phyloP scores from a whole-genome alignment of 1,139 yeast species.

The Casaregolazyma suthepensis region DNA sequence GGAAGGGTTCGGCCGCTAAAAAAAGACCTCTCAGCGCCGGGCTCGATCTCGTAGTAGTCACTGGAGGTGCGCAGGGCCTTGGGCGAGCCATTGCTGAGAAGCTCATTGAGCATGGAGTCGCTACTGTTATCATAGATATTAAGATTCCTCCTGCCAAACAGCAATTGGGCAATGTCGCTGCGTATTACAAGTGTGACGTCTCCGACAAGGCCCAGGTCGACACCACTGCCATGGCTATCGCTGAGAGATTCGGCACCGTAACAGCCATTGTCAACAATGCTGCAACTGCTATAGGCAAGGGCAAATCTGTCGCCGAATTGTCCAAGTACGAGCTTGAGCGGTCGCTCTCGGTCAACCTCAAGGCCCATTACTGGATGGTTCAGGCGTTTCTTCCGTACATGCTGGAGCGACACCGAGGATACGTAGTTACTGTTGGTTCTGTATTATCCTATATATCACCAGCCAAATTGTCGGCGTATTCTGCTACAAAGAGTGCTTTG shows the following conservation, averaged over 20 bases:
- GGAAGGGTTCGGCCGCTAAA: not conserved
- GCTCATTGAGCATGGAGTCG: conserved; percentile 38
- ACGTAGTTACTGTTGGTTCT: conserved; percentile 73
- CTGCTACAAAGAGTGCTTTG: conserved; percentile 84
- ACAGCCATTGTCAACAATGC: conserved; percentile 78
- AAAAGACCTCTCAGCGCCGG: conserved; percentile 6
- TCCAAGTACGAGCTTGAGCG: conserved; percentile 53
- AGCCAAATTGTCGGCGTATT: conserved; percentile 72
- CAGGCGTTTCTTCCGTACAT: conserved; percentile 69
- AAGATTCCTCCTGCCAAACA: conserved; percentile 37
- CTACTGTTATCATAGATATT: conserved; percentile 62
- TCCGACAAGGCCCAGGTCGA: conserved; percentile 33
- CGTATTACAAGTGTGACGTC: conserved; percentile 64
- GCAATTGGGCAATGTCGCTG: conserved; percentile 37
- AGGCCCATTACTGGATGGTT: conserved; percentile 64
- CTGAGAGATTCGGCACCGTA: conserved; percentile 46
- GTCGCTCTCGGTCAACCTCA: conserved; percentile 58
- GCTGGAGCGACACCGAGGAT: conserved; percentile 60
- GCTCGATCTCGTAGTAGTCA: conserved; percentile 54
- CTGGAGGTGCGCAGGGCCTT: conserved; percentile 78
- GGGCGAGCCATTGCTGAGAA: conserved; percentile 56
- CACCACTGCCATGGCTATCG: conserved; percentile 30
- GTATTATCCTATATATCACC: conserved; percentile 83
- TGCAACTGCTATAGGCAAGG: conserved; percentile 50
- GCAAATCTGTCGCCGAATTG: conserved; percentile 50